Conservation (phyloP, 441 rosid genomes). For the Pelargonium citronellum region DNA sequence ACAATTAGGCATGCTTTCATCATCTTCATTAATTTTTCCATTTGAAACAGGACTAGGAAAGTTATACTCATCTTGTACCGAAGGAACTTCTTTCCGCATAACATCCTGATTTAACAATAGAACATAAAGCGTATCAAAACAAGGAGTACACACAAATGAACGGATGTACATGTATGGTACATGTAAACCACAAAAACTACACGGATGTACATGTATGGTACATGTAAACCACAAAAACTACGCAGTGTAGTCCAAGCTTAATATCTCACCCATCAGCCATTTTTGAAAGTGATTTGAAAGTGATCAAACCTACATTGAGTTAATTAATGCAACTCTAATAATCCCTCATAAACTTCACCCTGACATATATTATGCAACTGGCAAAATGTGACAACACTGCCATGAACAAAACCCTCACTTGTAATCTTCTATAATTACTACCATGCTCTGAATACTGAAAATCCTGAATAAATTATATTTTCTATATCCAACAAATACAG, state of each 20-base stretch:
- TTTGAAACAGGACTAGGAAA: constrained; percentile 19
- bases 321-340: not conserved
- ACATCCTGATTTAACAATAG: constrained; percentile 28
- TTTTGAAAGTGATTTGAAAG: no score
- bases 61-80: constrained; percentile 27
- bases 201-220: not conserved
- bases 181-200: no score
- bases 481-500: not conserved
- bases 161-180: not conserved
- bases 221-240: not conserved
- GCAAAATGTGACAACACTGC: not conserved
- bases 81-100: constrained; percentile 20
- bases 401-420: not conserved
- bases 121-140: constrained; percentile 5
- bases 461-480: not conserved
- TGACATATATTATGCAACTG: not conserved
- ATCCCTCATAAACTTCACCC: constrained; percentile 3
- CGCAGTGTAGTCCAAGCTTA: not conserved
- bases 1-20: constrained; percentile 23
- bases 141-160: constrained; percentile 3
- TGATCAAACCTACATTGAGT: not conserved
- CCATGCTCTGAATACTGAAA: not conserved
- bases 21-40: constrained; percentile 30
- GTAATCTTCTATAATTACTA: not conserved
- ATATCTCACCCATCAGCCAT: not conserved